phyloP scores from a whole-genome alignment of 2,329 filamentous ascomycete genomes.

The Fusarium phyllophilum region DNA sequence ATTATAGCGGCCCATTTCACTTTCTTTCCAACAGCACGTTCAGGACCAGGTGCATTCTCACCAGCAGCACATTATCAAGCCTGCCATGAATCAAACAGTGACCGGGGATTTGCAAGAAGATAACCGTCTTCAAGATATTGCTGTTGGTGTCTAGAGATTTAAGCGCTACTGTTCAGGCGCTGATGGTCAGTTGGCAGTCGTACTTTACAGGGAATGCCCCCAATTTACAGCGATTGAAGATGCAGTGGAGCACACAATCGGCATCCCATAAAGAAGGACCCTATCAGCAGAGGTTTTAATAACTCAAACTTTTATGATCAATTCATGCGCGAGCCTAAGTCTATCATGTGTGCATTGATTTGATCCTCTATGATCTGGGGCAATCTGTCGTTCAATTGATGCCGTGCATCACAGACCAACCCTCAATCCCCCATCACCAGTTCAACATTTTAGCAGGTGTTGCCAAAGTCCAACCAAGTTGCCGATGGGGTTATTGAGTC shows the following conservation, averaged over 20 bases:
- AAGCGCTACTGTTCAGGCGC: no score
- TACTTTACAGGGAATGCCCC: no score
- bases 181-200: no score
- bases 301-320: neutral
- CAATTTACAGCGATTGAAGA: neutral
- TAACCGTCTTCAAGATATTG: neutral
- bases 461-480: neutral
- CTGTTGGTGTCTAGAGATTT: neutral
- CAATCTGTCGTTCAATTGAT: neutral
- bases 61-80: neutral
- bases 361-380: neutral
- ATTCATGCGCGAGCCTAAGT: neutral
- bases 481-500: slow-evolving; percentile 13
- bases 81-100: accelerated
- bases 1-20: neutral
- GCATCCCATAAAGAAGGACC: accelerated
- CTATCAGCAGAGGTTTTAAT: neutral
- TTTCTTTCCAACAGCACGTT: neutral
- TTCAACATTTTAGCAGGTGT: neutral
- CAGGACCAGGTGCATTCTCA: neutral
- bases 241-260: neutral
- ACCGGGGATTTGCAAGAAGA: neutral
- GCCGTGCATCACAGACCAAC: neutral
- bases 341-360: neutral
- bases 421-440: no score